Evolutionary conservation across 352 stramenopile genomes (phyloP).

Genomic region (Phytopythium kandeliae): DNA sequence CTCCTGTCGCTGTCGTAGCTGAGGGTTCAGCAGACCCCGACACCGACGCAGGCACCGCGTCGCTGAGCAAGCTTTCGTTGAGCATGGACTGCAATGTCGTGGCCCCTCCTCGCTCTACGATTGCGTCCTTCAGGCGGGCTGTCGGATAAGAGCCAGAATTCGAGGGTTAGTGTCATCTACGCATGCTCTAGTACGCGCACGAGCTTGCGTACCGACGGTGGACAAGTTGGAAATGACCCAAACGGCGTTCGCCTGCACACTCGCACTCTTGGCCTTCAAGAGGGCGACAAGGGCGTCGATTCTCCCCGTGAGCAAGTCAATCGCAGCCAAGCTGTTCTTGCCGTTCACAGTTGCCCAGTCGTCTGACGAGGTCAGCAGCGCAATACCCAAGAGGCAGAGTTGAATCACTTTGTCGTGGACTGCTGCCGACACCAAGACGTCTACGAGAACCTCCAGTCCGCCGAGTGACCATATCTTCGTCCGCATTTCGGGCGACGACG

Average conservation of each 20-base stretch:
- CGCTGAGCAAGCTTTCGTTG: constrained; percentile 32
- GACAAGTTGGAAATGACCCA: constrained; percentile 79
- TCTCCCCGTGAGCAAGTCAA: constrained; percentile 25
- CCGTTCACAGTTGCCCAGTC: constrained; percentile 22
- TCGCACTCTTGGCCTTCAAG: constrained; percentile 40
- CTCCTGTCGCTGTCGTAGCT: not conserved
- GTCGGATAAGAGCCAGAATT: not conserved
- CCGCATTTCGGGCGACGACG: constrained; percentile 33
- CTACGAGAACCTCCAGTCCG: constrained; percentile 32
- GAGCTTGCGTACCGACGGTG: constrained; percentile 44
- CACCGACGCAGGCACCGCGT: not conserved
- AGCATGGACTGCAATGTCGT: constrained; percentile 61
- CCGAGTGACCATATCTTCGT: constrained; percentile 33
- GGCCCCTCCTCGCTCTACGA: constrained; percentile 42
- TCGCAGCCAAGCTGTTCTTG: not conserved
- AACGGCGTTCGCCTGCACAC: constrained; percentile 63
- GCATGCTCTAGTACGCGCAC: too few species aligned
- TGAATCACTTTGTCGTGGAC: constrained; percentile 54
- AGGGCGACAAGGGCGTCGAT: constrained; percentile 38
- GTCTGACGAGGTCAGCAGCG: constrained; percentile 35
- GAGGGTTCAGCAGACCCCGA: not conserved
- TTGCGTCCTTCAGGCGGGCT: constrained; percentile 48
- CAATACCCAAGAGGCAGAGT: constrained; percentile 56
- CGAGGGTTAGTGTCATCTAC: constrained; percentile 3
- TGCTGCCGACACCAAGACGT: constrained; percentile 11